Conservation (phyloP, 2,329 filamentous ascomycete genomes). For the Aureobasidium sp. region DNA sequence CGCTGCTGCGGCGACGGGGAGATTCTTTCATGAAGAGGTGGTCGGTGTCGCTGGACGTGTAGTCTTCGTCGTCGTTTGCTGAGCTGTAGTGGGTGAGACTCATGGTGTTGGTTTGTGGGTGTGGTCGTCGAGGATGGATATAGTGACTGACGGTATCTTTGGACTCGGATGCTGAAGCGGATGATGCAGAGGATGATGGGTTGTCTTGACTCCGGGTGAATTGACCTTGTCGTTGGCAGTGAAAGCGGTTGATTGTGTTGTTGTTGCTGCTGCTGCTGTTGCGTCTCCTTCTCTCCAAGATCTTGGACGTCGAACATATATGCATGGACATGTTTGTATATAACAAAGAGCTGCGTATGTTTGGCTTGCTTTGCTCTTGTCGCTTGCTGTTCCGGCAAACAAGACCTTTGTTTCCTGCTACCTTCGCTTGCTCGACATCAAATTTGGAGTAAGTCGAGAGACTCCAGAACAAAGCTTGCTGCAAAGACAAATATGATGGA, state of each 20-base stretch:
- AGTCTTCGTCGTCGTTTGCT: not conserved
- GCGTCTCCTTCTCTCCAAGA: not conserved
- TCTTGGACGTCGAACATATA: not conserved
- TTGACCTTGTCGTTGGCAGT: not conserved
- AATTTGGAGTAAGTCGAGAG: not conserved
- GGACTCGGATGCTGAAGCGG: not conserved
- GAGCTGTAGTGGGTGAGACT: constrained; percentile 2
- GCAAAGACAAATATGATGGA: not conserved
- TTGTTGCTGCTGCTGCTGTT: not conserved
- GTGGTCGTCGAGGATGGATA: too few species aligned
- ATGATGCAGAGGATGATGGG: not conserved
- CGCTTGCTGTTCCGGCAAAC: not conserved
- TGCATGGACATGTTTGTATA: not conserved
- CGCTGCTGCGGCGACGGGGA: not conserved
- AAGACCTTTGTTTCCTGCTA: not conserved
- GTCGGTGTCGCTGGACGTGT: constrained; percentile 1
- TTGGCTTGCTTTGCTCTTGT: not conserved
- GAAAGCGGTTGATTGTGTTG: not conserved
- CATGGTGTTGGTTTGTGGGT: not conserved
- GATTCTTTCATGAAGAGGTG: constrained; percentile 7
- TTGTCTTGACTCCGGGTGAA: not conserved
- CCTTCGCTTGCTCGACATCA: not conserved
- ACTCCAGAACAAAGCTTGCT: not conserved
- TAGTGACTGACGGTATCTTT: not conserved
- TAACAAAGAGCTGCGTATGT: not conserved